Evolutionary conservation across 1,284 basidiomycete genomes (phyloP).

Genomic region (Moesziomyces sp.): DNA sequence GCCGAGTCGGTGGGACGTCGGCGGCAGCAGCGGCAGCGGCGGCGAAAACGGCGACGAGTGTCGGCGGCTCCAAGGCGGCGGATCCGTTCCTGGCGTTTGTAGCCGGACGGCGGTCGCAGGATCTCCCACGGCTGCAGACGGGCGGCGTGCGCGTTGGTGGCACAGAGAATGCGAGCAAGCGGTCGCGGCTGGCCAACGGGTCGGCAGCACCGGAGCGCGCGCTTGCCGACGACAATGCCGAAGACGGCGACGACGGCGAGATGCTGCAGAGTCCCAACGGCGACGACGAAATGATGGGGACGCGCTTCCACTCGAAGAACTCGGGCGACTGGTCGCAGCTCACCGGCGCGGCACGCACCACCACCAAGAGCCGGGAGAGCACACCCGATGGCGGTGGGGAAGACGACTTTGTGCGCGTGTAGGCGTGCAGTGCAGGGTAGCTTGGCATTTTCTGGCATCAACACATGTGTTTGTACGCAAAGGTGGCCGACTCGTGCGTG

Average conservation of each 20-base stretch:
- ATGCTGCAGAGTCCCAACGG: conserved; percentile 17
- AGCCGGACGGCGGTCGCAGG: conserved; percentile 41
- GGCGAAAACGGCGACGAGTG: neutral
- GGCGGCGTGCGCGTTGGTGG: neutral
- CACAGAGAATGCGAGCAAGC: conserved; percentile 7
- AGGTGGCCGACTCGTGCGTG: too few species aligned
- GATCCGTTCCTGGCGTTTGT: conserved; percentile 60
- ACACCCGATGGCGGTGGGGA: conserved; percentile 8
- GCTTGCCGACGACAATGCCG: neutral
- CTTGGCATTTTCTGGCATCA: too few species aligned
- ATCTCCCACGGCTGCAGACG: conserved; percentile 19
- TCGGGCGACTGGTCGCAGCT: conserved; percentile 50
- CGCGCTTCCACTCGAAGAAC: conserved; percentile 15
- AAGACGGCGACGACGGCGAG: conserved; percentile 12
- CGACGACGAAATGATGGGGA: conserved; percentile 30
- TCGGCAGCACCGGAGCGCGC: conserved; percentile 9
- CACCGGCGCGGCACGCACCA: neutral
- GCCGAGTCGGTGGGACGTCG: conserved; percentile 4
- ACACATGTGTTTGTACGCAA: too few species aligned
- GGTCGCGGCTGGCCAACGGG: conserved; percentile 26
- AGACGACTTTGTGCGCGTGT: conserved; percentile 44
- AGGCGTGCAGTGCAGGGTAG: neutral
- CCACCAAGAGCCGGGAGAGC: neutral
- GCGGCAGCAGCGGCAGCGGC: neutral
- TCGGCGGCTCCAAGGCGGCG: conserved; percentile 8